Evolutionary conservation across 2,329 filamentous ascomycete genomes (phyloP), one percentile per base, ranked within the genome.

Genomic region (Colletotrichum tabaci): DNA sequence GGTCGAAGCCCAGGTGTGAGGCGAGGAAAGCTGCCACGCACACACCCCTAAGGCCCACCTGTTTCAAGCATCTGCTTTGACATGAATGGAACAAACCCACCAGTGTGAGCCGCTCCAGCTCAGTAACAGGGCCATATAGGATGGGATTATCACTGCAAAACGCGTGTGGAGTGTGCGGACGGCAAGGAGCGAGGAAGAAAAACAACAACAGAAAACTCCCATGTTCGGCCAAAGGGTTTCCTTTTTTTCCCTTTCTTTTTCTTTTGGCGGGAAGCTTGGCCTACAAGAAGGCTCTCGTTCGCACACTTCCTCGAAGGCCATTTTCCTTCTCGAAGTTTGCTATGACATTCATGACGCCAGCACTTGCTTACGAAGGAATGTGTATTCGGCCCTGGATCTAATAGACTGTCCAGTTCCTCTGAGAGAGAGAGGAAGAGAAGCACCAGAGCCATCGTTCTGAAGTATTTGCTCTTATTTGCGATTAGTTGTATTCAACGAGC

Each of bases 21-120:
- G 30, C 30, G 30, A 35, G 30, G 30, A 9, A 71, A 21, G 57
- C 58, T 68, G 68, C 68, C 68, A 71, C 68, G 65, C 65, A 71
- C 65, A n/a, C 61, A 30, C 60, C 40, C 67, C 64, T 46, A 52
- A 46, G 46, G 65, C 58, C 68, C 64, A 71, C 68, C 52, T 68
- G 68, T 71, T 71, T 71, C 68, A 71, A 67, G 64, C 64, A 71
- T 42, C 65, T 71, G 68, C 68, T 71, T 71, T 71, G 68, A 71
- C 68, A 52, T 67, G 68, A 56, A 67, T 67, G 67, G 50, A 71
- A 63, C 68, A 47, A 52, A 40, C 50, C 68, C 50, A 66, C 67
- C 58, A 30, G 16, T 35, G 35, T 35, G 21, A 42, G 44, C 64
- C 44, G 40, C 30, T 35, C 52, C 9, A 38, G 55, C 61, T 66